A percentile compares a stretch with the other conserved stretches of the same genome.
Conservation (phyloP, 345 rosid species). For the Salix purpurea region DNA sequence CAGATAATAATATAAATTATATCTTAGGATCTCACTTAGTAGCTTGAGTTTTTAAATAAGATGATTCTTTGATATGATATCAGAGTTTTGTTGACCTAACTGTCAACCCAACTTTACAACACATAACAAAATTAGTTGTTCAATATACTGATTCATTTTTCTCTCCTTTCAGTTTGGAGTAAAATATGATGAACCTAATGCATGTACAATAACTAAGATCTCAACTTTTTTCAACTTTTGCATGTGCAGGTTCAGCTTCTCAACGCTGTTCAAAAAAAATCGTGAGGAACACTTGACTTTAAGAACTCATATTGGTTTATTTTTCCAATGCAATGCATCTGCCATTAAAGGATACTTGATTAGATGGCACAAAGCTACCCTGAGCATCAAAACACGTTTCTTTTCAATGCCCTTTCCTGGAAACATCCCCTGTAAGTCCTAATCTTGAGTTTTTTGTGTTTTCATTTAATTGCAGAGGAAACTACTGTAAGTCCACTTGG, state of each 20-base stretch:
- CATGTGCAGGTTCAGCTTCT: slow-evolving; percentile 84
- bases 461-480: slow-evolving; percentile 55
- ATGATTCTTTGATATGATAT: too few relatives aligned
- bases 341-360: not conserved
- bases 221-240: slow-evolving; percentile 8
- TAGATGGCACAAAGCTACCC: not conserved
- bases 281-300: slow-evolving; percentile 44
- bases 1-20: too few relatives aligned
- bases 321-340: not conserved
- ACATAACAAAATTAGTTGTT: not conserved
- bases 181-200: not conserved
- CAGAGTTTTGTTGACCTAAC: too few relatives aligned
- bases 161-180: not conserved
- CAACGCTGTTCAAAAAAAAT: slow-evolving; percentile 74
- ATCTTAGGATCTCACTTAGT: too few relatives aligned
- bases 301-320: not conserved
- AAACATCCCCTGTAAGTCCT: not conserved
- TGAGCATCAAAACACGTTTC: slow-evolving; percentile 4
- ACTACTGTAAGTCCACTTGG: slow-evolving; percentile 54
- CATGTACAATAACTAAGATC: slow-evolving; percentile 1
- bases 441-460: not conserved
- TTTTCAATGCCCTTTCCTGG: not conserved
- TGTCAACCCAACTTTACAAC: not conserved
- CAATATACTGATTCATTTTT: not conserved
- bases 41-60: too few relatives aligned